Evolutionary conservation across 352 stramenopile genomes (phyloP), one percentile per base, ranked within the genome.

Genomic region (Phytophthora hybrid): DNA sequence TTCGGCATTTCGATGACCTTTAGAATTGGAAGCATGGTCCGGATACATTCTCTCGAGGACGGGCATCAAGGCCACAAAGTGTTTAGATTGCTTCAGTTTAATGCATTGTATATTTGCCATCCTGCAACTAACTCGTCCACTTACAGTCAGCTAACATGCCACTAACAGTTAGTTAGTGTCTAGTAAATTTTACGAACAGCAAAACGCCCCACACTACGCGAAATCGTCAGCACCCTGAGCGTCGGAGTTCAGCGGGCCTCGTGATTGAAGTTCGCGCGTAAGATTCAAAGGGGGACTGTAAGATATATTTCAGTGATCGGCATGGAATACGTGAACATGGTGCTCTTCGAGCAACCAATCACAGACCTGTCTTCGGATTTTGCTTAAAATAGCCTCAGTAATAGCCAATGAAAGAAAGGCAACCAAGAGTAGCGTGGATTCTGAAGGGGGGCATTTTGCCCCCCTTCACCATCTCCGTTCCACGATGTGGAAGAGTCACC

Each of bases 341-440:
- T 55, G 49, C 9, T 32, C 10, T 18, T 5, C 10, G 4, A 14
- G 3, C 39, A 47, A 10, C 39, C 39, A 47, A 47, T 47, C 8
- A 10, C 39, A 14, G 34, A 13, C 8, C 34, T 14, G 9, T 46
- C 14, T 46, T 46, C 4, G 9, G 4, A 46, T 46, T 46, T 46
- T 46, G 11, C 10, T 46, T 18, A 6, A 46, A 5, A 14, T 14
- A 10, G 0, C 14, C 10, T 18, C 39, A 47, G 13, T 55, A 26
- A 14, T 55, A 55, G 49, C 49, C 19, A 55, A 55, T 55, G 19
- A 55, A 55, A 55, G 31, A 32, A 55, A 18, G 32, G 32, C 32
- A 37, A 37, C 1, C 31, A 19, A 3, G 49, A 55, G 19, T n/a
- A 55, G n/a, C 49, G 49, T 55, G 9, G 19, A 16, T 9, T 55